Conservation (phyloP, 192 early-diverging fungal genomes). For the Thoreauomyces humboldtii region DNA sequence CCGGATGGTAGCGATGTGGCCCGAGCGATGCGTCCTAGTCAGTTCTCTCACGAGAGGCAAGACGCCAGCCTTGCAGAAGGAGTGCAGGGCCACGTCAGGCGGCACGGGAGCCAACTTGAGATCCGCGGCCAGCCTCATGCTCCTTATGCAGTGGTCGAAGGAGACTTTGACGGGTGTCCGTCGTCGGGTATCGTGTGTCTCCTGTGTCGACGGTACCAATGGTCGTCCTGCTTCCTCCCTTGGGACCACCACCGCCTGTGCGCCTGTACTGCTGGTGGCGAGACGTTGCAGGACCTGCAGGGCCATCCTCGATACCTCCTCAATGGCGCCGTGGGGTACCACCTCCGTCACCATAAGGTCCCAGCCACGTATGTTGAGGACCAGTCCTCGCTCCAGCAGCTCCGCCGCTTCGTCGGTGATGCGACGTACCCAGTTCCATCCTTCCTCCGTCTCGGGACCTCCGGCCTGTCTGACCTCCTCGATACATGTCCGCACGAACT, state of each 20-base stretch:
- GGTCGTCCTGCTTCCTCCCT: no score
- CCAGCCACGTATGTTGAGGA: not conserved
- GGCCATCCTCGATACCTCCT: not conserved
- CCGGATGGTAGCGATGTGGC: not conserved
- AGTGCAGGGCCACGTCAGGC: not conserved
- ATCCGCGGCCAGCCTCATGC: not conserved
- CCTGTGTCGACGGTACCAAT: no score
- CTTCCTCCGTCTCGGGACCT: not conserved
- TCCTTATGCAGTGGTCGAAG: not conserved
- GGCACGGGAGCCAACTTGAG: not conserved
- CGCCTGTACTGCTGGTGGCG: not conserved
- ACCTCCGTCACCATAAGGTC: not conserved
- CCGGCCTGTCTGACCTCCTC: not conserved
- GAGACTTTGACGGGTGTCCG: no score
- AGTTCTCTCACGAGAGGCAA: not conserved
- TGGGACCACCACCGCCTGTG: not conserved
- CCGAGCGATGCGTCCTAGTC: not conserved
- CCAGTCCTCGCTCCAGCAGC: not conserved
- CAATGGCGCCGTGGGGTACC: not conserved
- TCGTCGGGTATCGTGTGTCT: no score
- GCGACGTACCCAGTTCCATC: not conserved
- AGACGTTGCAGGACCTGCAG: not conserved
- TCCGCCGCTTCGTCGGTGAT: not conserved
- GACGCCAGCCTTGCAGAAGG: slow-evolving; percentile 1
- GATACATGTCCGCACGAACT: not conserved